Evolutionary conservation across 2,329 filamentous ascomycete genomes (phyloP).

Genomic region (Diaporthe caulivora): DNA sequence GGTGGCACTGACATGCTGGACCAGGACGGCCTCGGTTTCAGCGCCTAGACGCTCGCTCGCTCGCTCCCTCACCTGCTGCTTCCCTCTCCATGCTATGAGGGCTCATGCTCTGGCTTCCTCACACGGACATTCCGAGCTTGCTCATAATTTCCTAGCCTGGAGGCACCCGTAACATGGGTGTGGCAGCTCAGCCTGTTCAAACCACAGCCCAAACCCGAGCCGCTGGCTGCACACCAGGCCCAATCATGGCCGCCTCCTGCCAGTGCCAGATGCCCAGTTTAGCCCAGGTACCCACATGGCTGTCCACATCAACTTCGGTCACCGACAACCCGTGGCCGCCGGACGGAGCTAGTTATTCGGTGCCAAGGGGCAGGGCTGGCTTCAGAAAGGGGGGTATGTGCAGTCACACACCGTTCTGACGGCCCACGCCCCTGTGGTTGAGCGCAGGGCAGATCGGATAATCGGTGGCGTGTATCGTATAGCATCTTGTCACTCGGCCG

Average conservation of each 20-base stretch:
- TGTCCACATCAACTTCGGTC: conserved; percentile 57
- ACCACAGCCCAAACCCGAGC: conserved; percentile 9
- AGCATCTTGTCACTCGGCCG: conserved; percentile 13
- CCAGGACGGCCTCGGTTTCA: conserved; percentile 17
- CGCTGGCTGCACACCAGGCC: conserved; percentile 16
- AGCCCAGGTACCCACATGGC: conserved; percentile 50
- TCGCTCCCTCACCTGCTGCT: not conserved
- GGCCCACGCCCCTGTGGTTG: conserved; percentile 32
- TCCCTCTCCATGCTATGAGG: not conserved
- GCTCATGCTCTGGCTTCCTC: conserved; percentile 15
- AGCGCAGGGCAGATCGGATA: conserved; percentile 32
- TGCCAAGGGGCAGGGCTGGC: conserved; percentile 46
- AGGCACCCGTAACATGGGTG: conserved; percentile 31
- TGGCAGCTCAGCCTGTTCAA: conserved; percentile 26
- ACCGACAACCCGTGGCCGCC: conserved; percentile 55
- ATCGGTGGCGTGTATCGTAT: conserved; percentile 33
- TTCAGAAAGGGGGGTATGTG: conserved; percentile 44
- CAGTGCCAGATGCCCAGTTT: conserved; percentile 45
- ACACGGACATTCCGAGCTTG: conserved; percentile 9
- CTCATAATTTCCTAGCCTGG: conserved; percentile 33
- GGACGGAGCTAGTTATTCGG: conserved; percentile 47
- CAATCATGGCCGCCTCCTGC: conserved; percentile 27
- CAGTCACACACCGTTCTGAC: conserved; percentile 38
- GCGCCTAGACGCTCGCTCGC: not conserved
- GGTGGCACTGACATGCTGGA: conserved; percentile 33